phyloP scores from a whole-genome alignment of 371 early-diverging fungal genomes.

The Blyttiomyces sp. region DNA sequence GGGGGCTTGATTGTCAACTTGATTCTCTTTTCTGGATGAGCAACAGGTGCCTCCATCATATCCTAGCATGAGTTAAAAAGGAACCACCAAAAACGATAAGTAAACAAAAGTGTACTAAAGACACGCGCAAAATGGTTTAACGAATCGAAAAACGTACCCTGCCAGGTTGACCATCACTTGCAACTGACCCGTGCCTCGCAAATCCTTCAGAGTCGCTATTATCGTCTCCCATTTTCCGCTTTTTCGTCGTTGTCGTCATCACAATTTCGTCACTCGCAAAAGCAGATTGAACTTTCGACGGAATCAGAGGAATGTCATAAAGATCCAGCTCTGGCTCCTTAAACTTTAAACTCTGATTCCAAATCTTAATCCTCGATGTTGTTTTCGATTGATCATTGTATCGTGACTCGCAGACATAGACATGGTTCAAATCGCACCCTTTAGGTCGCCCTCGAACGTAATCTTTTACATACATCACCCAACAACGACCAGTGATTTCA shows the following conservation, averaged over 20 bases:
- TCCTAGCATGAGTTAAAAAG: no score
- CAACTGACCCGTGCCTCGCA: constrained; percentile 2
- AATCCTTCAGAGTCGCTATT: constrained; percentile 3
- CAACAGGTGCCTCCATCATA: not conserved
- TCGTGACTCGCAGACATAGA: constrained; percentile 50
- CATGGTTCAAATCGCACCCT: constrained; percentile 30
- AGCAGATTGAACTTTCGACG: constrained; percentile 11
- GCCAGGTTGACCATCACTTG: not conserved
- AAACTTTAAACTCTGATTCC: constrained; percentile 14
- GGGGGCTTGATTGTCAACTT: constrained; percentile 4
- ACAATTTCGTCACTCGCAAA: constrained; percentile 7
- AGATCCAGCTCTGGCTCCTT: constrained; percentile 31
- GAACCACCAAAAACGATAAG: no score
- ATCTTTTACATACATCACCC: constrained; percentile 46
- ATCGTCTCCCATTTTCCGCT: constrained; percentile 10
- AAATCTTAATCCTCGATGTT: constrained; percentile 44
- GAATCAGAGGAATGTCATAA: constrained; percentile 25
- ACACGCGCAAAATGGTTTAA: not conserved
- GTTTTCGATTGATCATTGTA: constrained; percentile 43
- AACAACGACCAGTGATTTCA: constrained; percentile 49
- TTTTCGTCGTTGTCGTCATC: not conserved
- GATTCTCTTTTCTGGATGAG: constrained; percentile 1
- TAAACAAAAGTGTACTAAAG: not conserved
- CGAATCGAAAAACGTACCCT: not conserved
- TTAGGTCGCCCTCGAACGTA: constrained; percentile 45